Conservation (phyloP, 1,284 basidiomycete genomes). For the Chiua sp. region DNA sequence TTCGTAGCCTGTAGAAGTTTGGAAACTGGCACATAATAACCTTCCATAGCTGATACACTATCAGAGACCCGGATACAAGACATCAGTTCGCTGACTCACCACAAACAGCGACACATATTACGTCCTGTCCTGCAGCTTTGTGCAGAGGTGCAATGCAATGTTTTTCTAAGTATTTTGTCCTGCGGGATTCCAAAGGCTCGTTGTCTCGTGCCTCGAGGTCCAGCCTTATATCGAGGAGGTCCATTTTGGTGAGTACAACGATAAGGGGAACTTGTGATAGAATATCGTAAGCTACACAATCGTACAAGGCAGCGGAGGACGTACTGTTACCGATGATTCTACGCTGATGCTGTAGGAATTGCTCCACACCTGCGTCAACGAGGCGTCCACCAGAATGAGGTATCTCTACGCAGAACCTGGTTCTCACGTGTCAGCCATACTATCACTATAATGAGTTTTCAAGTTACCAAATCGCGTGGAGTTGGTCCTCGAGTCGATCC, state of each 20-base stretch:
- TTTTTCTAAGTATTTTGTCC: neutral
- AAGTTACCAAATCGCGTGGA: constrained; percentile 12
- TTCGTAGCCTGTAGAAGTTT: no score
- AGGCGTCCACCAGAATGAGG: constrained; percentile 11
- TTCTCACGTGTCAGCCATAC: neutral
- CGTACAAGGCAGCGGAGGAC: neutral
- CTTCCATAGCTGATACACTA: no score
- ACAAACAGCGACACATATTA: neutral
- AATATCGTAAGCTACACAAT: neutral
- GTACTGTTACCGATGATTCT: constrained; percentile 20
- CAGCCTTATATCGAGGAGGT: neutral
- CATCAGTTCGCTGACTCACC: neutral
- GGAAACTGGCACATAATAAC: no score
- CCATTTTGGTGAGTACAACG: constrained; percentile 19
- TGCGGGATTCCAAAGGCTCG: neutral
- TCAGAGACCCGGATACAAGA: no score
- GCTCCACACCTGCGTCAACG: constrained; percentile 16
- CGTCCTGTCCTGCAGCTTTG: neutral
- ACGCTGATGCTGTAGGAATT: constrained; percentile 9
- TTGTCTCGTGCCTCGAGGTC: neutral
- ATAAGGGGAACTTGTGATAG: constrained; percentile 18
- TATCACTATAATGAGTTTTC: neutral
- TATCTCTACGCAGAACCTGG: constrained; percentile 7
- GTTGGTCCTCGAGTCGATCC: neutral
- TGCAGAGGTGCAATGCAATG: neutral